Percentiles rank a stretch among this genome's conserved stretches.
Conservation (phyloP, 2,329 filamentous ascomycete genomes). For the Aspergillus phoenicis region DNA sequence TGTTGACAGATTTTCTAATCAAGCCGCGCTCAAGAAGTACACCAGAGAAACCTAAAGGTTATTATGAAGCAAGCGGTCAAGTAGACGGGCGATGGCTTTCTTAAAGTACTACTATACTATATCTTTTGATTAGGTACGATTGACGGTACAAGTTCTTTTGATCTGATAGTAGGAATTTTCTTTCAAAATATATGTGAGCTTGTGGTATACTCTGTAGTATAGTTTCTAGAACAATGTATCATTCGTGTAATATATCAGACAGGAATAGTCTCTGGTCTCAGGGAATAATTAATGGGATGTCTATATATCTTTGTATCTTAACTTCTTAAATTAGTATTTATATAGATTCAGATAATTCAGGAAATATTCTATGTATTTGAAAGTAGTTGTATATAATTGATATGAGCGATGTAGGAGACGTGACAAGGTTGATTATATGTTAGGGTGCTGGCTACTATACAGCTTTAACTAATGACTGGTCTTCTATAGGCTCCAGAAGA, state of each 20-base stretch:
- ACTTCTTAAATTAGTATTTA: neutral
- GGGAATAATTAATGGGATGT: neutral
- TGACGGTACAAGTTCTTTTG: neutral
- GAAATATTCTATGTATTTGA: too few species aligned
- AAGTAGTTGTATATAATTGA: too few species aligned
- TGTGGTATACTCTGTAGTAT: neutral
- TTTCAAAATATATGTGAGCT: neutral
- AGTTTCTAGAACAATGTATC: neutral
- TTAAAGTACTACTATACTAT: slow-evolving; percentile 15
- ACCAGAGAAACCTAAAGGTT: slow-evolving; percentile 17
- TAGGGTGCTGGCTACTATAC: too few species aligned
- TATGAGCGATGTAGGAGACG: too few species aligned
- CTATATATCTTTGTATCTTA: neutral
- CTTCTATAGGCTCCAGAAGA: too few species aligned
- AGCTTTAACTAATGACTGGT: too few species aligned
- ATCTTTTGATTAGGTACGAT: slow-evolving; percentile 12
- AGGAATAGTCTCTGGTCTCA: neutral
- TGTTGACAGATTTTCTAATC: slow-evolving; percentile 15
- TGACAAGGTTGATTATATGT: too few species aligned
- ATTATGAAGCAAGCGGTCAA: slow-evolving; percentile 20
- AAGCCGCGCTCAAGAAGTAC: slow-evolving; percentile 15
- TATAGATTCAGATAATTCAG: too few species aligned
- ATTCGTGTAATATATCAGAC: neutral
- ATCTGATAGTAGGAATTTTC: neutral
- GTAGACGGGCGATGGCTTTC: slow-evolving; percentile 15